Evolutionary conservation across 176 grass and related monocot genomes (phyloP), one percentile per base, ranked within the genome.

Genomic region (Secale cereale): DNA sequence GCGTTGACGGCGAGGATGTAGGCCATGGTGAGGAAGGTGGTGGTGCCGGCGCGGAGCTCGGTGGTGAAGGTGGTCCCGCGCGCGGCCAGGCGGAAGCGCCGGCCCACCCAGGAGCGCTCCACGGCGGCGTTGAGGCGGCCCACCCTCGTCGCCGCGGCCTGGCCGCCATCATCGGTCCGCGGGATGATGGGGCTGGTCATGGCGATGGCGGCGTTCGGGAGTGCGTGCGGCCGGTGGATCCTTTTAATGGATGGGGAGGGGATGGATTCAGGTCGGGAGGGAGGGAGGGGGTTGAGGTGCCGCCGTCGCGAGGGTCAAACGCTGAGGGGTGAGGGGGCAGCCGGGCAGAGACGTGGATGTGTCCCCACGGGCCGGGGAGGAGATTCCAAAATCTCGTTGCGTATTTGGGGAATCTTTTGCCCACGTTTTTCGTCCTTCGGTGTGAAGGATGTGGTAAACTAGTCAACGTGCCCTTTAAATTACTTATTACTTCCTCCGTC

Each of bases 1-100:
- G 94, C 91, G 84, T 97, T 97, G 0, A 93, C 91, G 29, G 94
- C 94, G 19, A 97, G 91, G 81, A 97, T 97, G 82, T 97, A 97
- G 0, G 94, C 89, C 94, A 97, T 97, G 43, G 94, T 97, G 22
- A 97, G 89, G 78, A 97, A 97, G 13, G 94, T 97, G 63, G 94
- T 76, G 3, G 89, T 93, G n/a, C 94, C 94, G 14, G 94, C 94
- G 43, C 91, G 91, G 20, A 97, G 84, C 91, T 97, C 94, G 4
- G 91, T 97, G 4, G 91, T 97, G 86, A 93, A 97, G 11, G 87
- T 97, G 3, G 85, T 91, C 8, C 94, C 89, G 1, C 91, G 87
- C 19, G 87, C 45, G 0, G 87, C 83, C 16, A 89, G 82, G 20
- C 70, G 69, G 61, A 89, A 89, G 33, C 87, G 77, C 1, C 83